These are phyloP conservation scores for Periconia sp. DNA, from an alignment of 2,329 filamentous ascomycete species.

Conservation along the genomic window DNA sequence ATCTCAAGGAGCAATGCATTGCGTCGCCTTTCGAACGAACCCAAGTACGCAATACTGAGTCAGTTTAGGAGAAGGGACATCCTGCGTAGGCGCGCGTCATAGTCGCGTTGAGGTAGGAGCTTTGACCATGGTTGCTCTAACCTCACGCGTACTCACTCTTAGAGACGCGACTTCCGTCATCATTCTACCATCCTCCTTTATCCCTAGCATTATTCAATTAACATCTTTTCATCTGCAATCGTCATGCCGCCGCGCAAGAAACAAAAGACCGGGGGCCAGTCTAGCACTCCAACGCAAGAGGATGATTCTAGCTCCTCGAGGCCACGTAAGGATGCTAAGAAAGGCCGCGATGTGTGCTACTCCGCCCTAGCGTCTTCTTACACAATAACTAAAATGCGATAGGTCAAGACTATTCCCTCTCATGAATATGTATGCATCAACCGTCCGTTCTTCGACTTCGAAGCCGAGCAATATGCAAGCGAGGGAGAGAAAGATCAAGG, in stretches of 20 bases:
- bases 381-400: neutral
- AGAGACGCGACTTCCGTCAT: too few species aligned
- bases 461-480: constrained; percentile 9
- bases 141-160: too few species aligned
- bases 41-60: too few species aligned
- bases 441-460: constrained; percentile 19
- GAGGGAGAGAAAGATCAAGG: constrained; percentile 2
- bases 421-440: constrained; percentile 22
- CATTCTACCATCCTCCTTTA: too few species aligned
- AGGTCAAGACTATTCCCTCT: constrained; percentile 3
- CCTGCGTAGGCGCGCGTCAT: too few species aligned
- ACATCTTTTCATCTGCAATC: neutral
- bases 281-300: constrained; percentile 5
- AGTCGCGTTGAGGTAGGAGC: too few species aligned
- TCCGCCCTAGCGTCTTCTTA: constrained; percentile 4
- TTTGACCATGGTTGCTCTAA: neutral
- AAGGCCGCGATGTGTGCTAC: neutral
- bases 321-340: neutral
- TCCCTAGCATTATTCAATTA: neutral
- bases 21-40: too few species aligned
- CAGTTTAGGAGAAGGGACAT: too few species aligned
- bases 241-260: constrained; percentile 18
- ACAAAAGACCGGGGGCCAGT: constrained; percentile 12
- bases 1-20: too few species aligned
- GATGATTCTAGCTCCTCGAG: neutral